Percentiles rank a stretch among this genome's conserved stretches.
These are phyloP conservation scores for Oryza officinalis DNA, from an alignment of 176 grass and related monocot species.

Conservation along the genomic window DNA sequence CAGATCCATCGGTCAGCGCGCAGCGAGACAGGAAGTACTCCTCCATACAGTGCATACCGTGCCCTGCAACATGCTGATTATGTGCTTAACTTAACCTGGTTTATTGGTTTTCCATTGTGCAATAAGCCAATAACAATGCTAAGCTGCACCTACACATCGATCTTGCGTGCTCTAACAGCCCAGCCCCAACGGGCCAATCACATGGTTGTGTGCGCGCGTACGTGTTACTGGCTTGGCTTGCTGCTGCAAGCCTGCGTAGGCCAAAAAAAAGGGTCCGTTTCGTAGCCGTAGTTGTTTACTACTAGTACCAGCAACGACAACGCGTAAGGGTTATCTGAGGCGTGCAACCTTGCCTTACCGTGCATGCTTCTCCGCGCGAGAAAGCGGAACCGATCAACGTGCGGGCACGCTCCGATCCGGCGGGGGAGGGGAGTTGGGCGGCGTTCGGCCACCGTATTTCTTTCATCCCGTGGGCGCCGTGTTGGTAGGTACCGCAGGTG, in stretches of 20 bases:
- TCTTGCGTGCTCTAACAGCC: slow-evolving; percentile 40
- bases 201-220: not conserved
- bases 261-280: not conserved
- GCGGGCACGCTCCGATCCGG: not conserved
- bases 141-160: not conserved
- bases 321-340: not conserved
- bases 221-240: not conserved
- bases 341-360: not conserved
- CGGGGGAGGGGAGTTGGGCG: no score
- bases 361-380: not conserved
- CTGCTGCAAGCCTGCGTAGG: not conserved
- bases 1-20: not conserved
- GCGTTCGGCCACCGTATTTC: not conserved
- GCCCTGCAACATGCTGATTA: not conserved
- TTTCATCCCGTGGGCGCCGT: not conserved
- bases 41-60: not conserved
- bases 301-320: not conserved
- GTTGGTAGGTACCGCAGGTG: not conserved
- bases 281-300: not conserved
- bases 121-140: not conserved
- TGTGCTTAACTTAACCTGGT: not conserved
- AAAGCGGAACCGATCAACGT: not conserved
- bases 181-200: not conserved
- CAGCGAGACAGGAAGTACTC: not conserved
- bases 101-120: no score